Evolutionary conservation across 306 rosid genomes (phyloP).

Genomic region (Lathyrus sativus): DNA sequence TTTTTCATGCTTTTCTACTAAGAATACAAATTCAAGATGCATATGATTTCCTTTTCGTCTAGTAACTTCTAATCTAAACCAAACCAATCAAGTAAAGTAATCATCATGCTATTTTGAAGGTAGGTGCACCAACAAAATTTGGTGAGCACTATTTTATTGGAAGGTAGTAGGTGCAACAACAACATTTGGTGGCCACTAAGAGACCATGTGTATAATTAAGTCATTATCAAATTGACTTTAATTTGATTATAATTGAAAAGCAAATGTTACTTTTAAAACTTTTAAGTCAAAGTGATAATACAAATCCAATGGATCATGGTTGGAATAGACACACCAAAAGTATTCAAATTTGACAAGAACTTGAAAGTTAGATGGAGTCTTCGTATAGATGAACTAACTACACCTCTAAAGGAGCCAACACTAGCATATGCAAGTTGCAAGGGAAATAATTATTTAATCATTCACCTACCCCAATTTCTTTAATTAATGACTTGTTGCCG

Average conservation of each 20-base stretch:
- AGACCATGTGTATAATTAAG: neutral
- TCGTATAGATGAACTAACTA: neutral
- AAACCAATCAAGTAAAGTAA: neutral
- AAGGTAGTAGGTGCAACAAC: slow-evolving; percentile 12
- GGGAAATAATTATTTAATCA: neutral
- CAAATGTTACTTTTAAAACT: neutral
- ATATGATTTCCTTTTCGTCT: neutral
- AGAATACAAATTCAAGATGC: neutral
- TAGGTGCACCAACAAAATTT: slow-evolving; percentile 17
- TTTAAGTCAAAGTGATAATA: neutral
- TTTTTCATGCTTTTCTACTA: neutral
- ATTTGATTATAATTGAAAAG: neutral
- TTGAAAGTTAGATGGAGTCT: neutral
- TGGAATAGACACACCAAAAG: neutral
- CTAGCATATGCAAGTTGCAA: slow-evolving; percentile 33
- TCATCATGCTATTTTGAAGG: neutral
- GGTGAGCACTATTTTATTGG: neutral
- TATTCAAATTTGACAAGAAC: neutral
- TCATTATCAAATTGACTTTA: neutral
- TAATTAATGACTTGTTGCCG: neutral
- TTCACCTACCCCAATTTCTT: neutral
- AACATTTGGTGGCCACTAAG: slow-evolving; percentile 4
- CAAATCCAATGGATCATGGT: too few species aligned
- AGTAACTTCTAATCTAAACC: neutral
- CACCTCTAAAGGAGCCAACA: neutral